Conservation (phyloP, 345 rosid species). For the Cardamine chenopodiifolia region DNA sequence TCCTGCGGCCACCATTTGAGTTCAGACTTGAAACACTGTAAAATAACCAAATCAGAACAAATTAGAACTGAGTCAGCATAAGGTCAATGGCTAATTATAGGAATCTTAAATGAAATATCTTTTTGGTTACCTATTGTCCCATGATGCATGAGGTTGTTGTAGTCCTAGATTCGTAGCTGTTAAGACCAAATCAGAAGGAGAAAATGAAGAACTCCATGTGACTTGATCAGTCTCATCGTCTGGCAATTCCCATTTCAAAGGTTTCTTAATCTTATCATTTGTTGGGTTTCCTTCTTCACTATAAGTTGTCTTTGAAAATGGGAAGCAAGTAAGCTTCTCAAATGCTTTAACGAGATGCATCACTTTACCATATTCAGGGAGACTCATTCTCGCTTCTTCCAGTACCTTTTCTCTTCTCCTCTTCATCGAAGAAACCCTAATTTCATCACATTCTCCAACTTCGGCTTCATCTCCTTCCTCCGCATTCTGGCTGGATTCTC, state of each 20-base stretch:
- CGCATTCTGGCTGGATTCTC: constrained; percentile 16
- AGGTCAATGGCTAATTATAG: not conserved
- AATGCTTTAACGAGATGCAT: constrained; percentile 84
- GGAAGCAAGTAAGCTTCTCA: constrained; percentile 62
- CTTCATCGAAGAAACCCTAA: constrained; percentile 54
- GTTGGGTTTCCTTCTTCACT: constrained; percentile 41
- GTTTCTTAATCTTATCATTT: constrained; percentile 49
- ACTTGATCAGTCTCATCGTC: constrained; percentile 37
- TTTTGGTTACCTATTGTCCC: constrained; percentile 58
- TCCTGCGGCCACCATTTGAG: constrained; percentile 70
- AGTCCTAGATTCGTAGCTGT: constrained; percentile 68
- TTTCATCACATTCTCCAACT: constrained; percentile 35
- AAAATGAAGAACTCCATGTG: constrained; percentile 51
- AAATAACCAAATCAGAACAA: not conserved
- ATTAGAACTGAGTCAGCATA: not conserved
- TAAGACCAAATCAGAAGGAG: constrained; percentile 57
- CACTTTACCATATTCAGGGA: constrained; percentile 76
- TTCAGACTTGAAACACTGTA: constrained; percentile 59
- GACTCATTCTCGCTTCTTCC: constrained; percentile 73
- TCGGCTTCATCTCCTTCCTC: constrained; percentile 29
- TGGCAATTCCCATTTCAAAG: constrained; percentile 69
- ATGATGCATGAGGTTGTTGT: constrained; percentile 52
- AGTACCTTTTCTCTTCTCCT: constrained; percentile 76
- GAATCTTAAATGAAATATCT: not conserved
- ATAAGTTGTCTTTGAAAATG: constrained; percentile 17